phyloP scores from a whole-genome alignment of 2,329 filamentous ascomycete species.

The Phialemonium atrogriseum region DNA sequence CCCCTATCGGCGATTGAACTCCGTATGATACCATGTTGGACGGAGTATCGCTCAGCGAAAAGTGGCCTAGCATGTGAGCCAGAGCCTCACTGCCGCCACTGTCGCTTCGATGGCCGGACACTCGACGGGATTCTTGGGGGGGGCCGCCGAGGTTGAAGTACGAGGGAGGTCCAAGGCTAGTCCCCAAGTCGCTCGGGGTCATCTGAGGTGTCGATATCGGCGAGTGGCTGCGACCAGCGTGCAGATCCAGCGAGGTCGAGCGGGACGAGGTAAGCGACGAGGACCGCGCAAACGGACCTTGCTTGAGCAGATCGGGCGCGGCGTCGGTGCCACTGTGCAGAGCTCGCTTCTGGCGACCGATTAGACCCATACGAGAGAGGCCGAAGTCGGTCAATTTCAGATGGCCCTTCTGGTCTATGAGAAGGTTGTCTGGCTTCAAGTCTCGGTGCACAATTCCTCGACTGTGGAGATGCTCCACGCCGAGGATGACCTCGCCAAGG shows the following conservation, averaged over 20 bases:
- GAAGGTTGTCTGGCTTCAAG: constrained; percentile 90
- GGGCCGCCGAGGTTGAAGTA: constrained; percentile 72
- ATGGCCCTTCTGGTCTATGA: constrained; percentile 95
- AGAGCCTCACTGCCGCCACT: constrained; percentile 85
- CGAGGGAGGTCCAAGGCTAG: constrained; percentile 71
- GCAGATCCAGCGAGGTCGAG: constrained; percentile 87
- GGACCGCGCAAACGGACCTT: constrained; percentile 81
- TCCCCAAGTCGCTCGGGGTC: constrained; percentile 62
- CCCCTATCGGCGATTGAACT: constrained; percentile 58
- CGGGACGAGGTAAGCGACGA: constrained; percentile 83
- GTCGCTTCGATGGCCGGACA: constrained; percentile 81
- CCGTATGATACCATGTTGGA: constrained; percentile 32
- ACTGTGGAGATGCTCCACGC: constrained; percentile 90
- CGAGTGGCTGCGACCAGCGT: constrained; percentile 57
- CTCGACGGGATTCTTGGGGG: constrained; percentile 52
- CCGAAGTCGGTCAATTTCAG: constrained; percentile 97
- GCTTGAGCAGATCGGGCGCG: constrained; percentile 87
- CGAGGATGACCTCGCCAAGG: constrained; percentile 90
- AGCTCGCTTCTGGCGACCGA: constrained; percentile 91
- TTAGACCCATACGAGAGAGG: constrained; percentile 90
- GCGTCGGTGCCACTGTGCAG: constrained; percentile 71
- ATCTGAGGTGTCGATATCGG: constrained; percentile 80
- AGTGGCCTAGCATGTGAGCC: constrained; percentile 70
- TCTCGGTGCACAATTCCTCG: constrained; percentile 95
- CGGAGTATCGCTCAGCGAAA: constrained; percentile 61